A percentile compares a stretch with the other conserved stretches of the same genome.
Conservation (phyloP, 805 yeast species). For the Saturnispora sanitii region DNA sequence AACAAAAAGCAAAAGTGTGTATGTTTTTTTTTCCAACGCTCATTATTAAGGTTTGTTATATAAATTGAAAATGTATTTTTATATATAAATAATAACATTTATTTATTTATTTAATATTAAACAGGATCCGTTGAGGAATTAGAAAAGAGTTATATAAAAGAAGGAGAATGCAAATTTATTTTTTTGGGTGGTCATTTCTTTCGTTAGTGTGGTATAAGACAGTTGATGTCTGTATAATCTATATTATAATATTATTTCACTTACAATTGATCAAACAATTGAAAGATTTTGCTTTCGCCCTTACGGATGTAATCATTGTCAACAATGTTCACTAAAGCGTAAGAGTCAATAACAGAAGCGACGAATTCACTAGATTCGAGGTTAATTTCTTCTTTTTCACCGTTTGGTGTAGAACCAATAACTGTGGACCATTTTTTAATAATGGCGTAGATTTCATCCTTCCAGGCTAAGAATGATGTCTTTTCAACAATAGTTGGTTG, state of each 20-base stretch:
- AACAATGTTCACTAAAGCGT: slow-evolving; percentile 76
- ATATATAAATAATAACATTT: not conserved
- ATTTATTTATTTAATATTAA: slow-evolving; percentile 5
- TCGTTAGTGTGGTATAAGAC: slow-evolving; percentile 9
- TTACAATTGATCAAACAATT: slow-evolving; percentile 35
- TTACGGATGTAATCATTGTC: slow-evolving; percentile 62
- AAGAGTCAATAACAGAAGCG: slow-evolving; percentile 41
- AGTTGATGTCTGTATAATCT: slow-evolving; percentile 13
- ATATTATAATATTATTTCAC: not conserved
- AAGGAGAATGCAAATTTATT: slow-evolving; percentile 1
- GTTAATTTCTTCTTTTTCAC: slow-evolving; percentile 26
- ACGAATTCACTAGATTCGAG: slow-evolving; percentile 32
- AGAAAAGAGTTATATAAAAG: slow-evolving; percentile 6
- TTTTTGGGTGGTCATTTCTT: slow-evolving; percentile 1
- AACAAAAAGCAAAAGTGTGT: too few relatives aligned
- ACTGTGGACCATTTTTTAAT: slow-evolving; percentile 59
- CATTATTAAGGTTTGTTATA: too few relatives aligned
- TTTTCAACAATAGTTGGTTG: slow-evolving; percentile 96
- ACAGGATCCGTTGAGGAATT: slow-evolving; percentile 16
- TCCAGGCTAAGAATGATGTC: slow-evolving; percentile 91
- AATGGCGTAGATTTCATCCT: slow-evolving; percentile 84
- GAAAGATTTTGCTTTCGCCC: slow-evolving; percentile 44
- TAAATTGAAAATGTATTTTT: too few relatives aligned
- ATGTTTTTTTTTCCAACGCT: too few relatives aligned
- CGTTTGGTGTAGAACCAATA: slow-evolving; percentile 6